These are phyloP conservation scores for Paramyrothecium roridum DNA, from an alignment of 2,329 filamentous ascomycete genomes.

Conservation along the genomic window DNA sequence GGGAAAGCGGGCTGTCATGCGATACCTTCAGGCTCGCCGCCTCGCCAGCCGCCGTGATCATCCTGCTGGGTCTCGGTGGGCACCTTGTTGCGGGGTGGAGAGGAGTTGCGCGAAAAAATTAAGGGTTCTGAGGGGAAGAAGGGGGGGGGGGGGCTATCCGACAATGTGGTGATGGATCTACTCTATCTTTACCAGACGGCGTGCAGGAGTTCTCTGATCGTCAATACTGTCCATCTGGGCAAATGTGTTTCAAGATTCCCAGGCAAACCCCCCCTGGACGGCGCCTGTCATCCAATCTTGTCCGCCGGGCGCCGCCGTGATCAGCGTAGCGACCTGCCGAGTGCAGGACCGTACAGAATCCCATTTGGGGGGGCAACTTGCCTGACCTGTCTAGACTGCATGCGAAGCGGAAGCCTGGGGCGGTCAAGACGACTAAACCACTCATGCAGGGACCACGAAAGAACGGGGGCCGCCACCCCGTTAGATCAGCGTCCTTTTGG, in stretches of 20 bases:
- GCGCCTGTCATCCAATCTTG: neutral
- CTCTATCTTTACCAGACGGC: neutral
- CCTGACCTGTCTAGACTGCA: no score
- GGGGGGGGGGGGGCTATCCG: neutral
- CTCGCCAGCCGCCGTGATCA: neutral
- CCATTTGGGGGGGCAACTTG: no score
- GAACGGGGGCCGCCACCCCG: neutral
- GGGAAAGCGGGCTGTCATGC: neutral
- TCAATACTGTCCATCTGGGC: no score
- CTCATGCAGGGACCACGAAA: neutral
- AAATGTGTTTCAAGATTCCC: no score
- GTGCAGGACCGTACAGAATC: no score
- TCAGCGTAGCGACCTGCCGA: neutral
- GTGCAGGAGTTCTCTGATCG: neutral
- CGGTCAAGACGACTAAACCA: neutral
- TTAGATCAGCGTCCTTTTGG: neutral
- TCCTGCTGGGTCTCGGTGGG: neutral
- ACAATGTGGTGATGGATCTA: neutral
- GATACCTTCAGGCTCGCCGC: neutral
- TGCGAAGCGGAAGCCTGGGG: no score
- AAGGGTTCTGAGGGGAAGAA: neutral
- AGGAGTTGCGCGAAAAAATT: neutral
- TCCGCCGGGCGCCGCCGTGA: neutral
- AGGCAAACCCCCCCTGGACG: no score
- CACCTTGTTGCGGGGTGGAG: neutral